Base-by-base conservation (phyloP, 2,329 filamentous ascomycete genomes). In the Periglandula ipomoeae region DNA sequence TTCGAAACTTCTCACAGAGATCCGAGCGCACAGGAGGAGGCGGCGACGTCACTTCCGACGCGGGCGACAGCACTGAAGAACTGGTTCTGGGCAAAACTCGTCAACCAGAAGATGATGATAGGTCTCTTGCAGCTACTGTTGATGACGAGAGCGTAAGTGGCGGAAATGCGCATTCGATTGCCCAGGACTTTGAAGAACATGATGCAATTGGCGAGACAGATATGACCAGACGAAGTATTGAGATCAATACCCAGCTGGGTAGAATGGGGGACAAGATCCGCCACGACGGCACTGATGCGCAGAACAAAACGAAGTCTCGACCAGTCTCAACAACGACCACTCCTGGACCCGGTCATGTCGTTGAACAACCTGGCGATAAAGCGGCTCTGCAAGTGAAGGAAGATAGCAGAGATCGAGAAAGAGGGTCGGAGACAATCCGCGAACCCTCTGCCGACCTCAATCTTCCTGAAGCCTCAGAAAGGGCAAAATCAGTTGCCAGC, bases 71-170 rank as follows among this genome's bases (percentile, higher is more conserved):
- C 56, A 62, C 61, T 0, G 78, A 82, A 47, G 70, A 72, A 23
- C 57, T 78, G 24, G 62, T 77, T 1, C 55, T 66, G 20, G 59
- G 66, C 7, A 51, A 37, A 34, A 38, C 61, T 53, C 32, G 57
- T 59, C 22, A 63, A 62, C 43, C 61, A 2, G 66, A 71, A 20
- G 66, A 70, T 26, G 73, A 76, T 43, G 62, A 63, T 38, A 72
- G 71, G 35, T 84, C 81, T 1, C 56, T 84, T 26, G 75, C 72
- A 24, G 81, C 78, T 6, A 82, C 78, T 0, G 58, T 82, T 50
- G 81, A 83, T 51, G 69, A 71, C 2, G 65, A 76, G 52, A 78
- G 74, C 55, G 56, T 66, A 9, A 66, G 62, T 7, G 66, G 67
- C 30, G 73, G 62, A 3, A 67, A 68, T 22, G 62, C 61, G 13